Conservation (phyloP, 768 basidiomycete genomes). For the Leccinum broughii region DNA sequence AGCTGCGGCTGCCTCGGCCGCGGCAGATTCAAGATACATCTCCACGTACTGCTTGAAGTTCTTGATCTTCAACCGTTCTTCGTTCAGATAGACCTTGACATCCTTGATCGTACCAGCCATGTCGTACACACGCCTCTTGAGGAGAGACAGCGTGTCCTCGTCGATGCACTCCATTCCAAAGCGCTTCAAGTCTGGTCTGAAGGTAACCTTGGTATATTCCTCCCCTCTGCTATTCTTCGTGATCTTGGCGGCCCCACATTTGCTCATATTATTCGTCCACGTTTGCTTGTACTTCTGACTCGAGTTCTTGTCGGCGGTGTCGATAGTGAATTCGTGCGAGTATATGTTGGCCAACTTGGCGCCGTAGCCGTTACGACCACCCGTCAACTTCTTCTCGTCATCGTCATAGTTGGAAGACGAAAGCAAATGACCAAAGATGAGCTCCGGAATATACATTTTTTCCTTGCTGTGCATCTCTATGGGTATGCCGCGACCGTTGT, state of each 20-base stretch:
- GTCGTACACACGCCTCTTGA: constrained; percentile 94
- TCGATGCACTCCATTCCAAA: constrained; percentile 94
- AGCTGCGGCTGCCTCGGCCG: constrained; percentile 63
- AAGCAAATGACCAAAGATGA: constrained; percentile 95
- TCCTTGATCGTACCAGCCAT: constrained; percentile 94
- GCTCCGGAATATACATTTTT: constrained; percentile 93
- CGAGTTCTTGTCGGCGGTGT: constrained; percentile 88
- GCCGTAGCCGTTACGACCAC: constrained; percentile 98
- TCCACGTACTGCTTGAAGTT: constrained; percentile 98
- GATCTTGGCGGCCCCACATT: constrained; percentile 87
- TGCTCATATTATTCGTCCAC: constrained; percentile 92
- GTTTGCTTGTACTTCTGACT: constrained; percentile 93
- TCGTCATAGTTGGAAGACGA: constrained; percentile 98
- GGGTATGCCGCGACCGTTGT: constrained; percentile 95
- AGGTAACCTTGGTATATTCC: constrained; percentile 91
- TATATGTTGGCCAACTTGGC: constrained; percentile 99
- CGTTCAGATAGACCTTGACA: constrained; percentile 92
- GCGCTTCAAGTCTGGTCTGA: constrained; percentile 86
- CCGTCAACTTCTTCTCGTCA: constrained; percentile 97
- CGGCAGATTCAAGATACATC: constrained; percentile 80
- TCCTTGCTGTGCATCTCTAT: constrained; percentile 93
- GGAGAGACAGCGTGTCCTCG: constrained; percentile 83
- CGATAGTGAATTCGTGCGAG: constrained; percentile 92
- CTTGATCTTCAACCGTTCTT: constrained; percentile 88
- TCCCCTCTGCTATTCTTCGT: constrained; percentile 86